Base-by-base conservation (phyloP, 2,329 filamentous ascomycete genomes). In the Aspergillus arachidicola region DNA sequence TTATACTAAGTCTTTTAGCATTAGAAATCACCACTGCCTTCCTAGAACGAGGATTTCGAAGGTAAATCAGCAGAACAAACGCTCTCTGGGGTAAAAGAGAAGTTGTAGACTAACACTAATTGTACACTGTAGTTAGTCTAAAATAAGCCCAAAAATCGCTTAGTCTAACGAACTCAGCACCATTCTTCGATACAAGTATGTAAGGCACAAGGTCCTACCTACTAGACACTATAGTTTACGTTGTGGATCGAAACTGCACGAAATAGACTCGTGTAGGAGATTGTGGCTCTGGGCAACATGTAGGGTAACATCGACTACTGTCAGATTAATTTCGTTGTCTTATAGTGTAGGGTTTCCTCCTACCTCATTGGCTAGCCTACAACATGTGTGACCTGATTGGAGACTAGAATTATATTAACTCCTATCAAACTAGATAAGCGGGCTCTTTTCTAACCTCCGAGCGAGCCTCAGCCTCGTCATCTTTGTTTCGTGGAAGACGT, bases 101-200 rank as follows among this genome's bases (percentile, higher is more conserved):
- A 1, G 16, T 4, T 9, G 0, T 10, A 41, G 19, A 10, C 10
- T 9, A 41, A 2, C 38, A 16, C 16, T n/a, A n/a, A n/a, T 7
- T n/a, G 19, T 9, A n/a, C 3, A 41, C 36, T 19, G 36, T 19
- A 14, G 34, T 2, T 16, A n/a, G 16, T 3, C 38, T 19, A n/a
- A 1, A 9, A 41, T 7, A 2, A n/a, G 7, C 38, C 14, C 34
- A 1, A 41, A 41, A 3, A n/a, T 3, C 2, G 2, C 3, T 1
- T n/a, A n/a, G 19, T n/a, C 16, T 41, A n/a, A 9, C 1, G 3
- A n/a, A 19, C 1, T 4, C 3, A 41, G 16, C 7, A 41, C 36
- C 9, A 41, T 0, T 3, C 6, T 16, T 4, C 36, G 6, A 7
- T 3, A 16, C 1, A 7, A 41, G 2, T 9, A 19, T 19, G 36